Evolutionary conservation across 75 land plant species (phyloP), one percentile per base, ranked within the genome.

Genomic region (Isoetes taiwanensis): DNA sequence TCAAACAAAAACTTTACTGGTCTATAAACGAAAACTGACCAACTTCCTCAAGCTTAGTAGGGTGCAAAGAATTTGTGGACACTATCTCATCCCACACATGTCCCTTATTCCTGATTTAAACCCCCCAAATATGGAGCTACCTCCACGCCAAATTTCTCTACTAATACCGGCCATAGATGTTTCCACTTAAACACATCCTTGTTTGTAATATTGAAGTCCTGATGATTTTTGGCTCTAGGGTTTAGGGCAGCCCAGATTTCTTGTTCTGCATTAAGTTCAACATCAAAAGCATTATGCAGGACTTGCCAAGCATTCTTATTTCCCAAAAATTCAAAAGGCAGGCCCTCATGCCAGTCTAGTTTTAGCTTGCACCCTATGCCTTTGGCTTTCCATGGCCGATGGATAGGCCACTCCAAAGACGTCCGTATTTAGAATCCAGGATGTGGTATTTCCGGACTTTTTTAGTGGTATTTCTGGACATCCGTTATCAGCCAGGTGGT

Each of bases 241-340:
- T 80, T 78, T 9, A 70, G 68, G 4, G 79, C 67, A 21, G 90
- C 85, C 90, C 96, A 89, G 6, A 89, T 81, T 46, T 89, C 80
- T 10, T 89, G 96, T 69, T 85, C 90, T 5, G 96, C 96, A 28
- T 82, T 62, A 8, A 85, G 68, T 30, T 82, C 83, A 0, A 81
- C 90, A 43, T 85, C 96, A 6, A 90, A 76, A 0, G 78, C 80
- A 34, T 67, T 79, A 16, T 38, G 54, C 56, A 64, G 73, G 26
- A 75, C 61, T 9, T 84, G 82, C 82, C 89, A 89, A 0, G 75
- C 53, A 20, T 38, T 42, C 37, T 30, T 39, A 2, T 34, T 66
- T 2, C 95, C 89, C 0, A 83, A 83, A 54, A 59, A 89, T 12
- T 24, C 37, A 34, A 85, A 53, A 4, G 73, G 67, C n/a, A 54